Base-by-base conservation (phyloP, 805 yeast species). In the Barnettozyma populi region DNA sequence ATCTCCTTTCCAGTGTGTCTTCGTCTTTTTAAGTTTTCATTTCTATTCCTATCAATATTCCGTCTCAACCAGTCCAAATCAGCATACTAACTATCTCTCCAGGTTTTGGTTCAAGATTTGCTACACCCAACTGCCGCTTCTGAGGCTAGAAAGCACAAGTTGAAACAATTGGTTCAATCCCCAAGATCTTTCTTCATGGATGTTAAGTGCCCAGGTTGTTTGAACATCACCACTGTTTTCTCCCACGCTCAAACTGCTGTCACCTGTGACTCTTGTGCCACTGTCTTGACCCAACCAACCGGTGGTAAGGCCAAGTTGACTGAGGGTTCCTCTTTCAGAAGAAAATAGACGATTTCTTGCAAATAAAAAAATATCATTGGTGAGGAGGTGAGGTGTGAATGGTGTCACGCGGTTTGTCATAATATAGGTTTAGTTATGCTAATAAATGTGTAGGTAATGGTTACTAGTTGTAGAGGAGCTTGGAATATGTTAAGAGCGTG, bases 111-210 rank as follows among this genome's bases (percentile, higher is more conserved):
- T 82, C 95, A 88, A 79, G 98, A 90, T 84, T 86, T 90, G 76
- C 83, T 94, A 73, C 86, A 94, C 95, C 99, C 99, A 76, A 76
- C 86, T 74, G 87, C 96, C 71, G 95, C 92, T 72, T 73, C 96
- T 65, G 99, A 94, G 84, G 90, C 90, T 68, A 84, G 82, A 77
- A 83, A 90, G 76, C 96, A 94, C 89, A 94, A 94, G 80, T 82
- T 90, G 71, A 94, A 92, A 90, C 83, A 86, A 69, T 86, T 94
- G 71, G 99, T 94, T 64, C 97, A 92, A 75, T 73, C 86, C 57
- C 99, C 99, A 76, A 88, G 98, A 85, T 90, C 98, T 54, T 94
- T 79, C 84, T 94, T 94, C 86, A 90, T 94, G 97, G 99, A 94
- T 72, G 99, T 94, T 66, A 94, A 92, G 78, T 94, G 99, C 78